Base-by-base conservation (phyloP, 306 rosid species). In the Cucurbita argyrosperma region DNA sequence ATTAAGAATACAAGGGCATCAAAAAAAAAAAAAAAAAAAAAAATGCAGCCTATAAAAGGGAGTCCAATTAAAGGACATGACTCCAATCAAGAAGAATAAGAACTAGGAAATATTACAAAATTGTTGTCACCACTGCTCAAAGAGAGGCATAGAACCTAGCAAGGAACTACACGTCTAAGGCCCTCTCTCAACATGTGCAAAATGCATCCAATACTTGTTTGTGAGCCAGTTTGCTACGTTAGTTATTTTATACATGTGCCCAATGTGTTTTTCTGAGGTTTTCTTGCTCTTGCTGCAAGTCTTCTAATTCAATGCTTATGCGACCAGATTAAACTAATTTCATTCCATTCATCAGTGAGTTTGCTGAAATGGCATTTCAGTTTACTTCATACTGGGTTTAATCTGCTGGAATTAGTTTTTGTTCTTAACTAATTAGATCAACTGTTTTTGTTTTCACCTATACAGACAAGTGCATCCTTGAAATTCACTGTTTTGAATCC, bases 401-500 rank as follows among this genome's bases (percentile, higher is more conserved):
- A 30, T 23, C 9, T 16, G 11, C 37, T 26, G 5, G 39, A 68
- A 5, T 21, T 14, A 49, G 9, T 7, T 14, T 71, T 18, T 42
- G 52, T 65, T 50, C 47, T 50, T 8, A 35, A 53, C 75, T 71
- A 52, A 37, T 10, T 51, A 16, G 26, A 37, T 13, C 61, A 14
- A n/a, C 11, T 10, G 1, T 52, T 53, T 54, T 54, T 53, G 9
- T 54, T 52, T 71, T 30, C 19, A 14, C 77, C 58, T 74, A 76
- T 81, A 85, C 90, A 90, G 98, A 93, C 97, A n/a, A 90, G 96
- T 79, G 94, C 98, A 50, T 93, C 98, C 43, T 80, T 90, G 83
- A 94, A 94, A 84, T 94, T 94, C 86, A 93, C 98, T 10, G 99
- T 94, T 80, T 77, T 94, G 81, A 94, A 90, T 74, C 96, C 97